A percentile compares a stretch with the other conserved stretches of the same genome.
Evolutionary conservation across 495 filamentous ascomycete genomes (phyloP).

Genomic region (Astrothelium macrocarpum): DNA sequence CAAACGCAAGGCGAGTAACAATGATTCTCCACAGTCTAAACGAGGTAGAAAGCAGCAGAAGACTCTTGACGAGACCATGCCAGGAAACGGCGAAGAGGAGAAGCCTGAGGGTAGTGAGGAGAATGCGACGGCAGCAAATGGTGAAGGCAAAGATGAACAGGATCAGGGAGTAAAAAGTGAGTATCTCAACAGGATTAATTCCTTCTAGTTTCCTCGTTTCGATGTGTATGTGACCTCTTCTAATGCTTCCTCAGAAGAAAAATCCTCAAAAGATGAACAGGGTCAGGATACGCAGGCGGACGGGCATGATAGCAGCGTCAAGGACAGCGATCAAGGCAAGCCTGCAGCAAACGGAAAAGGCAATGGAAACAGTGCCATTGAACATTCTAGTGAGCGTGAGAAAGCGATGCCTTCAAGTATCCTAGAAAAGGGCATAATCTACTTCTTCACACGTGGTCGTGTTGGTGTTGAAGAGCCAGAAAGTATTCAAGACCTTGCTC

Average conservation of each 20-base stretch:
- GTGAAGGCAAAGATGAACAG: constrained; percentile 15
- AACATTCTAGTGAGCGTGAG: constrained; percentile 39
- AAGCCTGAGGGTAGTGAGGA: neutral
- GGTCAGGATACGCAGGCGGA: neutral
- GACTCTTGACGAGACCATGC: constrained; percentile 32
- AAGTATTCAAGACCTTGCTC: constrained; percentile 60
- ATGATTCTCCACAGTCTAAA: constrained; percentile 19
- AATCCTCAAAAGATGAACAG: neutral
- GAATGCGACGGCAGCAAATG: neutral
- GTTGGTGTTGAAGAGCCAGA: constrained; percentile 65
- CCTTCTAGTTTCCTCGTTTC: neutral
- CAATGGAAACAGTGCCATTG: constrained; percentile 18
- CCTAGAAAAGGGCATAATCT: constrained; percentile 86
- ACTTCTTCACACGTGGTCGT: constrained; percentile 80
- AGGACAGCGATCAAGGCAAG: constrained; percentile 8
- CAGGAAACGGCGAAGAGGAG: constrained; percentile 4
- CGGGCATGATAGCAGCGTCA: constrained; percentile 5
- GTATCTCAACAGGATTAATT: neutral
- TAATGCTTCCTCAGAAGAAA: neutral
- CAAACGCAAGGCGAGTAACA: constrained; percentile 31
- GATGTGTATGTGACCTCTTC: neutral
- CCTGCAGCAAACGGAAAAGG: constrained; percentile 1
- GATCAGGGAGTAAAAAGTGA: constrained; percentile 12
- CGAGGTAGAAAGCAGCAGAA: constrained; percentile 31
- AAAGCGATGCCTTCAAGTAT: constrained; percentile 57